Conservation (phyloP, 2,329 filamentous ascomycete genomes). For the Fusarium pseudoanthophilum region DNA sequence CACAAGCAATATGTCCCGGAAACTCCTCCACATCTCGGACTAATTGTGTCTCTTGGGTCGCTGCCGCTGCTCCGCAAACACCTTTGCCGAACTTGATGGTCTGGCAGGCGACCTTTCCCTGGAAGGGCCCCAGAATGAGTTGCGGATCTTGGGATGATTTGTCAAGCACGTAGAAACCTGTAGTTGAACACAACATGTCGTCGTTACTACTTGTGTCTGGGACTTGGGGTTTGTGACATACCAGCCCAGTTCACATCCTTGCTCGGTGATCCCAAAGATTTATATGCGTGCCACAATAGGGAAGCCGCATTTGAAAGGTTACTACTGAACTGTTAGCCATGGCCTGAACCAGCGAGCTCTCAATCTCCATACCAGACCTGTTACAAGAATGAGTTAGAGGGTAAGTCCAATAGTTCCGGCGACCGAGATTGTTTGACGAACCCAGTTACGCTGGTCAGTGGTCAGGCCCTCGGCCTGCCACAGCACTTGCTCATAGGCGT, state of each 20-base stretch:
- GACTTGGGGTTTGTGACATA: slow-evolving; percentile 45
- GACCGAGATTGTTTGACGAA: slow-evolving; percentile 52
- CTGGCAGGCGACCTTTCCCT: slow-evolving; percentile 84
- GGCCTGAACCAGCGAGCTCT: neutral
- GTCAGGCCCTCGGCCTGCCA: slow-evolving; percentile 76
- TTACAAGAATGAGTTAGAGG: neutral
- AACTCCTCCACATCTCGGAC: slow-evolving; percentile 77
- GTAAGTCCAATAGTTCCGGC: slow-evolving; percentile 27
- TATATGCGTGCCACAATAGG: slow-evolving; percentile 82
- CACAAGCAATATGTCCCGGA: slow-evolving; percentile 85
- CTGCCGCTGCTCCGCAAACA: slow-evolving; percentile 79
- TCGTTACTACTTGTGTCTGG: slow-evolving; percentile 12
- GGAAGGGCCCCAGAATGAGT: slow-evolving; percentile 82
- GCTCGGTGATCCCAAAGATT: slow-evolving; percentile 74
- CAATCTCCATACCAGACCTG: slow-evolving; percentile 43
- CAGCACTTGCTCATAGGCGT: slow-evolving; percentile 79
- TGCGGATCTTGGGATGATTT: slow-evolving; percentile 56
- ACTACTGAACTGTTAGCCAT: slow-evolving; percentile 54
- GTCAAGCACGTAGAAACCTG: slow-evolving; percentile 80
- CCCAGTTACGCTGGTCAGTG: slow-evolving; percentile 82
- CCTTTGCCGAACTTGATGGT: slow-evolving; percentile 78
- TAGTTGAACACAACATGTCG: slow-evolving; percentile 4
- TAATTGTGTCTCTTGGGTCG: slow-evolving; percentile 69
- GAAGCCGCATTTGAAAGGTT: slow-evolving; percentile 82
- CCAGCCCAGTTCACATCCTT: slow-evolving; percentile 81